Evolutionary conservation across 768 basidiomycete genomes (phyloP).

Genomic region (Thelephora ganbajun): DNA sequence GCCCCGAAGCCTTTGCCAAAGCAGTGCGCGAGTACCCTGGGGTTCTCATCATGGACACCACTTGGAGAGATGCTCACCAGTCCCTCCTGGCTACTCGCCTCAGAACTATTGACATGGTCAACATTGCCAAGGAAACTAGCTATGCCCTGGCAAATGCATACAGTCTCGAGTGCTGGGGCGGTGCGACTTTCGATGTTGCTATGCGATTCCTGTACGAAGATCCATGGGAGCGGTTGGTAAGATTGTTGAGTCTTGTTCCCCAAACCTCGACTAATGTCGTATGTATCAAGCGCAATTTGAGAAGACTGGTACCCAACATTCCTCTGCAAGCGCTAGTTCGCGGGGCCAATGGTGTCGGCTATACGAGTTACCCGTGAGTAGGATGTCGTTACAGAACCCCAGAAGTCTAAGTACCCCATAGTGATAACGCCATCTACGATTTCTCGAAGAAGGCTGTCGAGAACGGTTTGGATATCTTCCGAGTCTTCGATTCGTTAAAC

Average conservation of each 20-base stretch:
- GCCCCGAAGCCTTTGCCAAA: conserved; percentile 96
- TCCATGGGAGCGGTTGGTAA: conserved; percentile 93
- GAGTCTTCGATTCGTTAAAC: conserved; percentile 98
- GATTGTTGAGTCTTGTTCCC: conserved; percentile 12
- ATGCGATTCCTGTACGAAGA: conserved; percentile 99
- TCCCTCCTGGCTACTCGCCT: conserved; percentile 93
- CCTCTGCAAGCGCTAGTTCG: conserved; percentile 97
- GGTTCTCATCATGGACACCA: conserved; percentile 94
- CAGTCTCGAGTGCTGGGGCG: conserved; percentile 98
- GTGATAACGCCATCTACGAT: conserved; percentile 98
- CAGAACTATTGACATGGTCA: conserved; percentile 92
- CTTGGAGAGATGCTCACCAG: conserved; percentile 99
- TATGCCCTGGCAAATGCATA: conserved; percentile 92
- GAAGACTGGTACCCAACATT: conserved; percentile 96
- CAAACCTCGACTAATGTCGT: background rate
- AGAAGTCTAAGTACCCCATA: conserved; percentile 16
- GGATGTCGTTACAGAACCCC: no score
- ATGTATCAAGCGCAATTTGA: conserved; percentile 56
- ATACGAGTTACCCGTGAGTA: conserved; percentile 91
- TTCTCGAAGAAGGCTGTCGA: conserved; percentile 99
- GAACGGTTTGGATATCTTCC: conserved; percentile 98
- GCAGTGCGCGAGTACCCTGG: conserved; percentile 95
- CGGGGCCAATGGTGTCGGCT: conserved; percentile 98
- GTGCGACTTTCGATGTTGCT: conserved; percentile 96
- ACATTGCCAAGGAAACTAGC: conserved; percentile 96